Percentiles rank a stretch among this genome's conserved stretches.
These are phyloP conservation scores for Begonia peltatifolia DNA, from an alignment of 306 rosid species.

Conservation along the genomic window DNA sequence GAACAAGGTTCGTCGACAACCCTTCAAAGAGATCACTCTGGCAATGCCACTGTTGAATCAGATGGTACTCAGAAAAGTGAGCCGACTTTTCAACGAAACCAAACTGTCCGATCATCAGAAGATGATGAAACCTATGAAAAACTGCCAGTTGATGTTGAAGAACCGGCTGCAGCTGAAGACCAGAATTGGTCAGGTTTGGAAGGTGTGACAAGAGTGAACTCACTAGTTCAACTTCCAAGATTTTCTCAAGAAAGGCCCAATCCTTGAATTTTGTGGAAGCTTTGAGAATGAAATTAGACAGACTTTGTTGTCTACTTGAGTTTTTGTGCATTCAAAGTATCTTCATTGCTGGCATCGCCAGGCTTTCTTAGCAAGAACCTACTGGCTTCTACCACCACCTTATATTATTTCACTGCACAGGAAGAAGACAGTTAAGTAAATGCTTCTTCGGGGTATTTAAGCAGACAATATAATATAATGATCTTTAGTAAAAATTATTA, in stretches of 20 bases:
- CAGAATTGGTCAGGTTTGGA: constrained; percentile 96
- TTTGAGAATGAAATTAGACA: neutral
- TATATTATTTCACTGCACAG: no score
- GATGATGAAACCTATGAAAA: constrained; percentile 34
- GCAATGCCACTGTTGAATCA: constrained; percentile 53
- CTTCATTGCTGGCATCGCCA: no score
- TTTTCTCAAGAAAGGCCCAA: constrained; percentile 74
- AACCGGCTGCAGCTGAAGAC: constrained; percentile 44
- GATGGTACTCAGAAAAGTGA: constrained; percentile 83
- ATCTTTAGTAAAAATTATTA: no score
- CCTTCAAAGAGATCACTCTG: constrained; percentile 27
- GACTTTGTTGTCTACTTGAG: neutral
- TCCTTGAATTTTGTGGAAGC: constrained; percentile 2
- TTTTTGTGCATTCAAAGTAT: no score
- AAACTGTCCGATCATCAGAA: constrained; percentile 79
- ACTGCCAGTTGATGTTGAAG: constrained; percentile 30
- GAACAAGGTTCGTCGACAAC: neutral
- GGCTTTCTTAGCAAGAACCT: no score
- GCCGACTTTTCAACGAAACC: constrained; percentile 77
- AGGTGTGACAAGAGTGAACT: constrained; percentile 94
- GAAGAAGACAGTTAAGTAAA: no score
- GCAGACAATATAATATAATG: no score
- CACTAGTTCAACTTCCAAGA: constrained; percentile 95
- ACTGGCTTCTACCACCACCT: no score
- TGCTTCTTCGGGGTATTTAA: no score